phyloP scores from a whole-genome alignment of 768 basidiomycete species.

The Pulveroboletus sp. region DNA sequence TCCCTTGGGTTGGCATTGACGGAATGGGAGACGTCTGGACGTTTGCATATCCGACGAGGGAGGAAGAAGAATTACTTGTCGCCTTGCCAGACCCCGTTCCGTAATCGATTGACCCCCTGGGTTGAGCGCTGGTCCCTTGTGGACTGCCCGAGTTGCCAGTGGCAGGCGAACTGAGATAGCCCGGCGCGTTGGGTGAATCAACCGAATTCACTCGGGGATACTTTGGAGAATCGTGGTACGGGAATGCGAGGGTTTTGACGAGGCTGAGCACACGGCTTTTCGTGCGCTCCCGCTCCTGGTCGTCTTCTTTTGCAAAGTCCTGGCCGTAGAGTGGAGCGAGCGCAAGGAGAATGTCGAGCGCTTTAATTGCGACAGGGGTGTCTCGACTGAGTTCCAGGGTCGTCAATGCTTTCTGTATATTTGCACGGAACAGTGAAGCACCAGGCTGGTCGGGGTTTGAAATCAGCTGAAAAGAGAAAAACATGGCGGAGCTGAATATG shows the following conservation, averaged over 20 bases:
- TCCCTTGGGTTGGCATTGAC: conserved; percentile 18
- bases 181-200: conserved; percentile 48
- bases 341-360: conserved; percentile 63
- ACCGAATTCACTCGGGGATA: conserved; percentile 42
- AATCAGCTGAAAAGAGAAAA: conserved; percentile 87
- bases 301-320: conserved; percentile 49
- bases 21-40: conserved; percentile 23
- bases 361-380: conserved; percentile 69
- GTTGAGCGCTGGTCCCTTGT: conserved; percentile 23
- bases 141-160: conserved; percentile 60
- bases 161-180: conserved; percentile 48
- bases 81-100: conserved; percentile 18
- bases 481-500: conserved; percentile 83
- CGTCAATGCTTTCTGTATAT: conserved; percentile 63
- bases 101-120: conserved; percentile 27
- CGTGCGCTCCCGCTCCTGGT: conserved; percentile 54
- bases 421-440: conserved; percentile 69
- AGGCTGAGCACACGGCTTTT: conserved; percentile 58
- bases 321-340: conserved; percentile 70
- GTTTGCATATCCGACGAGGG: conserved; percentile 24
- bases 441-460: conserved; percentile 77
- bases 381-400: conserved; percentile 65
- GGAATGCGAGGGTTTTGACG: conserved; percentile 75
- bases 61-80: conserved; percentile 17
- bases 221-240: conserved; percentile 69